phyloP scores from a whole-genome alignment of 495 filamentous ascomycete genomes.

The Thermochaetoides thermophila region DNA sequence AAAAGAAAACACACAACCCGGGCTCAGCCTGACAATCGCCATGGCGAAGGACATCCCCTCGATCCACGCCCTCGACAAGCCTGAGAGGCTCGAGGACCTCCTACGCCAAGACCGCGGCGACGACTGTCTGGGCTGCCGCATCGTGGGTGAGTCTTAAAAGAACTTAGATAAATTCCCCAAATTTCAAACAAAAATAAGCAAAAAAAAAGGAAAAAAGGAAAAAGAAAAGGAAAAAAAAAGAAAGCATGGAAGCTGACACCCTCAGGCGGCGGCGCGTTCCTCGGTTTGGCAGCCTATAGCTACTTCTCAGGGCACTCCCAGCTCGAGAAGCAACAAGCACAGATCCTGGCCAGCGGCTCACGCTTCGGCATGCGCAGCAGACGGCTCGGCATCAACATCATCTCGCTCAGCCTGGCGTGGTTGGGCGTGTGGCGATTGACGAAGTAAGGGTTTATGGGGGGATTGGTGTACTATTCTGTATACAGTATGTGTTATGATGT shows the following conservation, averaged over 20 bases:
- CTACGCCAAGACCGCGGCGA: constrained; percentile 49
- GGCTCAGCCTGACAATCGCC: constrained; percentile 1
- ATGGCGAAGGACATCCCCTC: constrained; percentile 31
- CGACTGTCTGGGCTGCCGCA: constrained; percentile 54
- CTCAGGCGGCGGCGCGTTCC: constrained; percentile 59
- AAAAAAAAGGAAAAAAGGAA: too few relatives aligned
- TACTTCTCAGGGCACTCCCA: constrained; percentile 69
- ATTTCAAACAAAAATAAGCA: too few relatives aligned
- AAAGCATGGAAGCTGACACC: too few relatives aligned
- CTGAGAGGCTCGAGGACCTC: constrained; percentile 35
- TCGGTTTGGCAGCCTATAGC: constrained; percentile 80
- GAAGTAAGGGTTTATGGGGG: constrained; percentile 6
- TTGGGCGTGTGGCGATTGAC: constrained; percentile 42
- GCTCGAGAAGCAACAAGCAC: constrained; percentile 50
- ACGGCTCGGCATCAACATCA: constrained; percentile 51
- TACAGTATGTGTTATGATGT: too few relatives aligned
- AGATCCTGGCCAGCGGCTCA: constrained; percentile 54
- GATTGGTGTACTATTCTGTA: too few relatives aligned
- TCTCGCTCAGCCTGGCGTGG: constrained; percentile 53
- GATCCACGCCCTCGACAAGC: constrained; percentile 30
- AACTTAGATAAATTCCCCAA: too few relatives aligned
- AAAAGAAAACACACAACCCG: too few relatives aligned
- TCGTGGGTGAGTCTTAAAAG: constrained; percentile 42
- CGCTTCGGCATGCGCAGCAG: constrained; percentile 66
- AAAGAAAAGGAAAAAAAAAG: too few relatives aligned